Evolutionary conservation across 139 green algal genomes (phyloP).

Genomic region (Parachlorella kessleri): DNA sequence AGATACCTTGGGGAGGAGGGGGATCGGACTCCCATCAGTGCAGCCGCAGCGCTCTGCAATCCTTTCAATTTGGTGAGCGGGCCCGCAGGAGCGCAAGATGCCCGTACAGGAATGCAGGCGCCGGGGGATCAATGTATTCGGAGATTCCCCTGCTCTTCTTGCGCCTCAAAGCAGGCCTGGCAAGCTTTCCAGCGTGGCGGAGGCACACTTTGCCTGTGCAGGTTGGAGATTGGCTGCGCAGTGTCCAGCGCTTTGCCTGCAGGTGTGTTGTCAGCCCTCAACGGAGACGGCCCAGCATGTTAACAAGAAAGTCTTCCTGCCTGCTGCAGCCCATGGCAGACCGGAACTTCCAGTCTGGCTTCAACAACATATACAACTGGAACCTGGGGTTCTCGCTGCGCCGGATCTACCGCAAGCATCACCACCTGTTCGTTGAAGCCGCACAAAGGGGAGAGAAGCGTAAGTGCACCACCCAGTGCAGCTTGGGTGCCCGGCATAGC

Average conservation of each 20-base stretch:
- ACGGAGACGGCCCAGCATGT: too few relatives aligned
- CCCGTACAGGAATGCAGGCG: too few relatives aligned
- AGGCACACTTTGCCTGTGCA: too few relatives aligned
- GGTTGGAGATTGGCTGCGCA: too few relatives aligned
- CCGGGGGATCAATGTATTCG: too few relatives aligned
- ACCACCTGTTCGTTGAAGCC: constrained; percentile 58
- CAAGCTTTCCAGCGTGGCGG: too few relatives aligned
- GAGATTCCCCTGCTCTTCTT: too few relatives aligned
- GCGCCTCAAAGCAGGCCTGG: too few relatives aligned
- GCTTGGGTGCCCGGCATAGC: neutral
- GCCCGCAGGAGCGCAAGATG: too few relatives aligned
- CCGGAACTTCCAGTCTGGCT: constrained; percentile 73
- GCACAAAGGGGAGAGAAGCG: neutral
- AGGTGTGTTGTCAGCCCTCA: too few relatives aligned
- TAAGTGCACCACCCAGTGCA: neutral
- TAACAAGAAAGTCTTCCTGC: too few relatives aligned
- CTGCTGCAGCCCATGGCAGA: constrained; percentile 53
- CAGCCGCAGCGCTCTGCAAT: constrained; percentile 93
- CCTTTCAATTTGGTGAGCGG: constrained; percentile 81
- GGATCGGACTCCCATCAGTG: constrained; percentile 60
- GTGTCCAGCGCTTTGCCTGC: too few relatives aligned
- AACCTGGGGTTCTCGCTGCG: constrained; percentile 66
- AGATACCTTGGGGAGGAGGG: constrained; percentile 77
- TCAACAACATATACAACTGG: constrained; percentile 89
- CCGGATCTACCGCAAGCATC: constrained; percentile 71